Conservation (phyloP, 306 rosid species). For the Malus asiatica region DNA sequence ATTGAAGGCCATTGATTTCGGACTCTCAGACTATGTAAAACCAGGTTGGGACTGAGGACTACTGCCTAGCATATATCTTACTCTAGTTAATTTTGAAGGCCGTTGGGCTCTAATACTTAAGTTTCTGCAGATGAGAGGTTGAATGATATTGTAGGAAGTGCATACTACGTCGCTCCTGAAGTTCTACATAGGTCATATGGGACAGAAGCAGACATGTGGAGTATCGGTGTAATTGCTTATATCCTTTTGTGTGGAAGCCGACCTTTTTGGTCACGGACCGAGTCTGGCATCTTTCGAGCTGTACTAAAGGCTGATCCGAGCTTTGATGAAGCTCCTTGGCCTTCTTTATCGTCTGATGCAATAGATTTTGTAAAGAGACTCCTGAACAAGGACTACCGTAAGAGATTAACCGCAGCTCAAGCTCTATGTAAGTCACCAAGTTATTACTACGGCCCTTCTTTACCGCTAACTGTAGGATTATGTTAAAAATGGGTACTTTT, state of each 20-base stretch:
- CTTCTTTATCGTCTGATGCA: slow-evolving; percentile 68
- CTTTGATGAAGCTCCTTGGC: slow-evolving; percentile 89
- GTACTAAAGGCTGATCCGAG: slow-evolving; percentile 79
- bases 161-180: slow-evolving; percentile 90
- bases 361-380: slow-evolving; percentile 65
- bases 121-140: slow-evolving; percentile 63
- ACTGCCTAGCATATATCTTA: background rate
- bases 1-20: slow-evolving; percentile 70
- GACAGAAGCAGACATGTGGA: slow-evolving; percentile 89
- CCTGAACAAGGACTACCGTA: slow-evolving; percentile 66
- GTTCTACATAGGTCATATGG: slow-evolving; percentile 80
- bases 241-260: slow-evolving; percentile 86
- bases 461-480: background rate
- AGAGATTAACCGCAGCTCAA: slow-evolving; percentile 77
- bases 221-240: slow-evolving; percentile 83
- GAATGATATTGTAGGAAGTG: slow-evolving; percentile 85
- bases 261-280: slow-evolving; percentile 81
- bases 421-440: slow-evolving; percentile 48
- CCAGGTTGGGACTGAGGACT: slow-evolving; percentile 44
- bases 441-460: background rate
- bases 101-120: slow-evolving; percentile 5
- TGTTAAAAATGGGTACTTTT: background rate
- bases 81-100: background rate
- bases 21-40: slow-evolving; percentile 80
- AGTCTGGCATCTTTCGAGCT: slow-evolving; percentile 78